Percentiles rank a stretch among this genome's conserved stretches.
Evolutionary conservation across 495 filamentous ascomycete genomes (phyloP).

Genomic region (Penicillium flavigenum): DNA sequence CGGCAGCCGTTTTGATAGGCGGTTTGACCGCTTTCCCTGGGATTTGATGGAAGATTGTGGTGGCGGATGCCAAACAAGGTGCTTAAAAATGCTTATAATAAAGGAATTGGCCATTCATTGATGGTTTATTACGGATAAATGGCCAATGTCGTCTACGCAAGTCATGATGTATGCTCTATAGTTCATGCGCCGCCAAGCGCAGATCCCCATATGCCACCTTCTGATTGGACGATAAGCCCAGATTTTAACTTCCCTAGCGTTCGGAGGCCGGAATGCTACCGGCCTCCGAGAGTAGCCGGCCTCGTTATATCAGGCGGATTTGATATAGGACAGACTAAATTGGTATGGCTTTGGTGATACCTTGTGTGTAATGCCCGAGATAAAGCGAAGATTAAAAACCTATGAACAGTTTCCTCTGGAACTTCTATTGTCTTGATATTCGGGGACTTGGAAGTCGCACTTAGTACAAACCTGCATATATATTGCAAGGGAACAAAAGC

Average conservation of each 20-base stretch:
- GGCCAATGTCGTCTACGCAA: slow-evolving; percentile 7
- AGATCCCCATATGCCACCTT: background rate
- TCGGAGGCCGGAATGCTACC: slow-evolving; percentile 46
- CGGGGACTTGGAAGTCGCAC: background rate
- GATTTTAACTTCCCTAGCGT: slow-evolving; percentile 35
- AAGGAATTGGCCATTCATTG: background rate
- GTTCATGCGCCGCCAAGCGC: slow-evolving; percentile 30
- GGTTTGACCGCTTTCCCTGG: background rate
- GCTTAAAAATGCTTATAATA: background rate
- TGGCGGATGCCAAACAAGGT: background rate
- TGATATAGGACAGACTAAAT: slow-evolving; percentile 4
- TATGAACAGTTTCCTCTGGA: background rate
- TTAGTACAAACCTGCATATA: background rate
- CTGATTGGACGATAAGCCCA: slow-evolving; percentile 28
- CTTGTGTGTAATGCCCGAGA: background rate
- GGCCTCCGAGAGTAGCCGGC: slow-evolving; percentile 49
- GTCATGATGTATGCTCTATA: slow-evolving; percentile 26
- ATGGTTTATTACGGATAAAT: slow-evolving; percentile 2
- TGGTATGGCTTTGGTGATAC: background rate
- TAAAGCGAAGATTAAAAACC: background rate
- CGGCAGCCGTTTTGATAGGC: slow-evolving; percentile 9
- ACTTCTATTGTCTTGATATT: background rate
- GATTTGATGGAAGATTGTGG: background rate
- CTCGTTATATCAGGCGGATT: slow-evolving; percentile 4
- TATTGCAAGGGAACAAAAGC: background rate